Base-by-base conservation (phyloP, 306 rosid genomes). In the Hippophae rhamnoides region DNA sequence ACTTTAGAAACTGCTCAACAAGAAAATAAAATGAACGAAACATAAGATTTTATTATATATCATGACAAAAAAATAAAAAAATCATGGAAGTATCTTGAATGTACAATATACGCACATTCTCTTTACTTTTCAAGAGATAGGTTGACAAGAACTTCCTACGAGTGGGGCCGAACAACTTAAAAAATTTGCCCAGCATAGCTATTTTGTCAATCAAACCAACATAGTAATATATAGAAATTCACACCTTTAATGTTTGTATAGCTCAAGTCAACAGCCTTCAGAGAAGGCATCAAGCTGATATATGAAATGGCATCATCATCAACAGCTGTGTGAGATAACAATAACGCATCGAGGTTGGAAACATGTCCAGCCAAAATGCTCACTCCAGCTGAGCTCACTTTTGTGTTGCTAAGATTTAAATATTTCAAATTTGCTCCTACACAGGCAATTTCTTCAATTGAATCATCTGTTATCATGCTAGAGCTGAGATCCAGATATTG, bases 401-500 rank as follows among this genome's bases (percentile, higher is more conserved):
- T 70, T 52, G 93, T 92, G 67, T 74, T 71, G 77, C 74, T 81
- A 66, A 92, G 89, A 74, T 87, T 78, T 65, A 87, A 69, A 79
- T 70, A 65, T 67, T 62, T 90, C 82, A 90, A 82, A 57, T 70
- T 83, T 62, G 58, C 80, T 76, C 95, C 90, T 58, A 76, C 13
- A 11, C 80, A 66, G 38, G 87, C 83, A 77, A 84, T 61, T 56
- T 82, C 82, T 68, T 78, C 74, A 4, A 85, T 49, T 42, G 72
- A 73, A 73, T 85, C 85, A 76, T 92, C 95, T 46, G 77, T 82
- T 27, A 90, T 58, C 79, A 61, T 58, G 67, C 83, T 76, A 10
- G 84, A 83, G 83, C 87, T 78, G 74, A 92, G 89, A 77, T 87
- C 82, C 63, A 92, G 82, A 74, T 87, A 79, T 68, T 85, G 81